Evolutionary conservation across 2,329 filamentous ascomycete species (phyloP).

Genomic region (Cytospora piceicola): DNA sequence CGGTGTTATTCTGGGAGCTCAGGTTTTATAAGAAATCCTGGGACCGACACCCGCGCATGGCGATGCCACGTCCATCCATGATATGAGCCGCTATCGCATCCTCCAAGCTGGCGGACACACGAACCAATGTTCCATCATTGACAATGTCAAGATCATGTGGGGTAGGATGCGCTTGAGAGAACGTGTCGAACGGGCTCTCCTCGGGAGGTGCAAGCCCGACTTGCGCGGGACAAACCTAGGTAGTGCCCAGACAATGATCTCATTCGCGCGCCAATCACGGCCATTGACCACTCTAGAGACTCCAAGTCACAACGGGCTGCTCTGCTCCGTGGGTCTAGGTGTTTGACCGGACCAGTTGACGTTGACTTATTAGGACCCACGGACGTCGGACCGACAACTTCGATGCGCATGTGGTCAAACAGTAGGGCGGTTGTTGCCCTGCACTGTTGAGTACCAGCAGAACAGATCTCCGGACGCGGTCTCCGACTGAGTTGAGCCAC

Average conservation of each 20-base stretch:
- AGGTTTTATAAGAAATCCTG: constrained; percentile 10
- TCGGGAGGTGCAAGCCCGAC: constrained; percentile 22
- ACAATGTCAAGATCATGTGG: constrained; percentile 17
- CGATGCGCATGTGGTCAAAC: not conserved
- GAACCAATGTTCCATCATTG: constrained; percentile 11
- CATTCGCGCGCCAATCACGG: constrained; percentile 26
- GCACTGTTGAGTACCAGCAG: not conserved
- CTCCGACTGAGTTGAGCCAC: not conserved
- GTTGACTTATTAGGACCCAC: not conserved
- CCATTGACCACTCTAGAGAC: not conserved
- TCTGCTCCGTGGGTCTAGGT: not conserved
- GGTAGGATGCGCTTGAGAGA: not conserved
- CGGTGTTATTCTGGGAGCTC: not conserved
- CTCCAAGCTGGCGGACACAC: constrained; percentile 3
- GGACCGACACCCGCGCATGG: not conserved
- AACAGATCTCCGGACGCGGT: not conserved
- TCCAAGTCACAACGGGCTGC: not conserved
- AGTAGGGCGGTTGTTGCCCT: not conserved
- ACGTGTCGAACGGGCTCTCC: not conserved
- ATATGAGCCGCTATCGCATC: constrained; percentile 14
- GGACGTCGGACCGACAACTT: not conserved
- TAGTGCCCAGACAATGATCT: constrained; percentile 22
- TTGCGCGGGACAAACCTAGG: constrained; percentile 4
- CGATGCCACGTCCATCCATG: constrained; percentile 6
- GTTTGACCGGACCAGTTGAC: not conserved